Percentiles rank a stretch among this genome's conserved stretches.
Conservation (phyloP, 352 stramenopile genomes). For the Phytophthora kernoviae region DNA sequence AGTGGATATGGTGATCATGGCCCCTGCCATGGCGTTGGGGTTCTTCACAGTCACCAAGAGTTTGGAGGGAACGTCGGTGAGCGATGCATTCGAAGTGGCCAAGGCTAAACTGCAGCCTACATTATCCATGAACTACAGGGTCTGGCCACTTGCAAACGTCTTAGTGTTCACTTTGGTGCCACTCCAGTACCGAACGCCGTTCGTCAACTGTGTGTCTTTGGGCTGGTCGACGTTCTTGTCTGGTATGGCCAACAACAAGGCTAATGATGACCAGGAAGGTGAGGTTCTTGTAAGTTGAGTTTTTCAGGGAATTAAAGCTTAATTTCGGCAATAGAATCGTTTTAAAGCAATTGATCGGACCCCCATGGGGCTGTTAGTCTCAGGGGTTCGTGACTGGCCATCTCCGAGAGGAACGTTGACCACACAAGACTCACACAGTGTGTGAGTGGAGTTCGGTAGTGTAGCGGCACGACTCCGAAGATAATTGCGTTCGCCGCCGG, state of each 20-base stretch:
- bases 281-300: too few species aligned
- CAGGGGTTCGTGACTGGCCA: conserved; percentile 15
- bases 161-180: not conserved
- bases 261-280: too few species aligned
- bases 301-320: not conserved
- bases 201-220: not conserved
- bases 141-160: not conserved
- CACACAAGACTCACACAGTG: conserved; percentile 41
- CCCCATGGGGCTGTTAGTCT: too few species aligned
- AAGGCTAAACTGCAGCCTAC: not conserved
- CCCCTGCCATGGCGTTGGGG: not conserved
- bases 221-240: not conserved
- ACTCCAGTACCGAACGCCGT: not conserved
- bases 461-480: conserved; percentile 35
- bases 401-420: conserved; percentile 41
- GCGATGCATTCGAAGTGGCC: not conserved
- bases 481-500: conserved; percentile 39
- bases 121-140: not conserved
- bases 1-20: not conserved
- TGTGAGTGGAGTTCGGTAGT: conserved; percentile 36
- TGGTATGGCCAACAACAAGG: not conserved
- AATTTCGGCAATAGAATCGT: not conserved
- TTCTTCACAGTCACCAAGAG: conserved; percentile 2
- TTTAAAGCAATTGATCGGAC: too few species aligned
- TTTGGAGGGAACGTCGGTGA: not conserved